Conservation (phyloP, 768 basidiomycete genomes). For the Mycena indigotica region DNA sequence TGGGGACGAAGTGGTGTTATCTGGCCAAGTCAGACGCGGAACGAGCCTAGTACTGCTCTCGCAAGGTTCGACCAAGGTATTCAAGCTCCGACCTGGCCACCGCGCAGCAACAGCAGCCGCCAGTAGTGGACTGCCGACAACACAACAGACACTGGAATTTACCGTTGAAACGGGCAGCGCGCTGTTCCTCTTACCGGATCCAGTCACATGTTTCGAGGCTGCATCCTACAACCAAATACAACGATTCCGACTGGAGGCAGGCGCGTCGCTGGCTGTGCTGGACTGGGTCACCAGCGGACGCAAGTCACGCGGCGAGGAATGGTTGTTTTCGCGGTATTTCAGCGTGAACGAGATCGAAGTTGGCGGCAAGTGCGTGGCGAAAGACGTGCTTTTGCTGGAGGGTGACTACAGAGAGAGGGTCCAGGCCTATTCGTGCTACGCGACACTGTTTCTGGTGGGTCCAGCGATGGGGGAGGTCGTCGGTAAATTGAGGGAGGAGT, state of each 20-base stretch:
- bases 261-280: conserved; percentile 70
- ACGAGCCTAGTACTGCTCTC: conserved; percentile 75
- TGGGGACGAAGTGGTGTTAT: conserved; percentile 72
- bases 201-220: conserved; percentile 87
- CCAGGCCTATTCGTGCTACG: conserved; percentile 87
- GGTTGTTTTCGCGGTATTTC: conserved; percentile 84
- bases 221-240: conserved; percentile 86
- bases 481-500: conserved; percentile 47
- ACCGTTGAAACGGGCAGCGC: conserved; percentile 52
- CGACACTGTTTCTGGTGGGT: conserved; percentile 80
- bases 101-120: conserved; percentile 54
- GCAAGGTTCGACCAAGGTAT: conserved; percentile 94
- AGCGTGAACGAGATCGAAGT: conserved; percentile 83
- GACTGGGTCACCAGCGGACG: conserved; percentile 95
- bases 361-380: conserved; percentile 63
- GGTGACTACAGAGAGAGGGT: conserved; percentile 57
- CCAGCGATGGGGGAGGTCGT: conserved; percentile 56
- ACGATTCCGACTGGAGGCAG: conserved; percentile 64
- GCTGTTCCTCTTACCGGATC: conserved; percentile 86
- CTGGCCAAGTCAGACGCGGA: conserved; percentile 58
- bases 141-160: conserved; percentile 66
- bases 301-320: conserved; percentile 80
- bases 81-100: conserved; percentile 73
- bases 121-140: conserved; percentile 42
- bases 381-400: conserved; percentile 80